A percentile compares a stretch with the other conserved stretches of the same genome.
Evolutionary conservation across 1,284 basidiomycete species (phyloP).

Genomic region (Irpex sp.): DNA sequence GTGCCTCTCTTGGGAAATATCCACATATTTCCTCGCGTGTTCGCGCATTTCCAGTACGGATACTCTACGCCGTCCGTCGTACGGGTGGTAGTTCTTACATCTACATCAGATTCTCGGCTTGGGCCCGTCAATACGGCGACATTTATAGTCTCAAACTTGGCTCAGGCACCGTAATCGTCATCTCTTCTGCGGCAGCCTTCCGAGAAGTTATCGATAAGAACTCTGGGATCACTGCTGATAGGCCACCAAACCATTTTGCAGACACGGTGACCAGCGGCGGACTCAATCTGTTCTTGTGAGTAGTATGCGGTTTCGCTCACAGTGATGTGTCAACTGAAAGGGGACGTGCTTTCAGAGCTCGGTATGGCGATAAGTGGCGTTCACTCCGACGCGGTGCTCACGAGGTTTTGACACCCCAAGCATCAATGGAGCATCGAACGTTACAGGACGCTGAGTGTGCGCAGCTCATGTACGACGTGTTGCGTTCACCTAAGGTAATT

Average conservation of each 20-base stretch:
- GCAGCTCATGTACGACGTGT: constrained; percentile 31
- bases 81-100: neutral
- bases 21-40: constrained; percentile 23
- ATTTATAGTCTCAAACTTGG: constrained; percentile 26
- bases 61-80: constrained; percentile 2
- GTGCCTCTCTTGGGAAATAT: constrained; percentile 30
- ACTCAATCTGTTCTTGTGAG: neutral
- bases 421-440: constrained; percentile 21
- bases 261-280: neutral
- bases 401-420: constrained; percentile 25
- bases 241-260: neutral
- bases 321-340: neutral
- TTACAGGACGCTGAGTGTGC: constrained; percentile 29
- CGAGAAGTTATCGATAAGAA: neutral
- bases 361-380: constrained; percentile 26
- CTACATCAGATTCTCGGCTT: constrained; percentile 21
- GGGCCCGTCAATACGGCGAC: constrained; percentile 25
- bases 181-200: neutral
- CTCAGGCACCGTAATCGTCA: neutral
- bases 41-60: constrained; percentile 19
- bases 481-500: constrained; percentile 28
- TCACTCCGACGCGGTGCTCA: constrained; percentile 25
- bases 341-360: neutral
- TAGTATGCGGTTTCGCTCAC: too few relatives aligned
- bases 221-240: neutral